These are phyloP conservation scores for Hypoxylon rubiginosum DNA, from an alignment of 2,329 filamentous ascomycete species.

Conservation along the genomic window DNA sequence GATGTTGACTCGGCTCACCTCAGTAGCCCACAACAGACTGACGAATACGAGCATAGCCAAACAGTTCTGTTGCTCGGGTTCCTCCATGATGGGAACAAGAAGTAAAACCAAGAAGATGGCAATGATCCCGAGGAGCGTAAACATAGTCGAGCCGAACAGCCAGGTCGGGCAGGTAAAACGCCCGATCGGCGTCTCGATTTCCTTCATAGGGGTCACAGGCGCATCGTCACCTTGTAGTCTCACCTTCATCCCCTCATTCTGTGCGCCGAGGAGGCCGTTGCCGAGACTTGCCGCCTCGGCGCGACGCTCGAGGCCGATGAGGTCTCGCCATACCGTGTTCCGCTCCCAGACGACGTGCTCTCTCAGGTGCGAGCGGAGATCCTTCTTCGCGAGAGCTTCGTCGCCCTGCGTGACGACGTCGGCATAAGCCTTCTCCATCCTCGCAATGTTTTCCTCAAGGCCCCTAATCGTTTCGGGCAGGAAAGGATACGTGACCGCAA, in stretches of 20 bases:
- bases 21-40: constrained; percentile 95
- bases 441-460: constrained; percentile 78
- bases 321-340: constrained; percentile 98
- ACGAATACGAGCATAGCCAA: constrained; percentile 94
- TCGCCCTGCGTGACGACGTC: constrained; percentile 87
- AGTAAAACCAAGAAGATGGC: constrained; percentile 81
- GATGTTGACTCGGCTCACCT: constrained; percentile 67
- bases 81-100: constrained; percentile 83
- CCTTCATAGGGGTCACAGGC: constrained; percentile 71
- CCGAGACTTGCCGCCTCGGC: constrained; percentile 95
- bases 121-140: constrained; percentile 78
- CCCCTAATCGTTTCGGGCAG: constrained; percentile 76
- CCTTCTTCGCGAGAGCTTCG: constrained; percentile 79
- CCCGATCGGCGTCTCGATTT: constrained; percentile 84
- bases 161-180: constrained; percentile 81
- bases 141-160: constrained; percentile 86
- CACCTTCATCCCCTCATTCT: constrained; percentile 75
- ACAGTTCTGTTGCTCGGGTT: constrained; percentile 94
- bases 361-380: constrained; percentile 88
- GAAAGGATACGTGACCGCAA: constrained; percentile 87
- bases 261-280: constrained; percentile 82
- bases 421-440: constrained; percentile 85
- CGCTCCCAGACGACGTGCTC: constrained; percentile 99
- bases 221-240: constrained; percentile 88
- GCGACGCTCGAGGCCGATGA: constrained; percentile 97